Evolutionary conservation across 345 rosid genomes (phyloP), one percentile per base, ranked within the genome.

Genomic region (Populus simonii): DNA sequence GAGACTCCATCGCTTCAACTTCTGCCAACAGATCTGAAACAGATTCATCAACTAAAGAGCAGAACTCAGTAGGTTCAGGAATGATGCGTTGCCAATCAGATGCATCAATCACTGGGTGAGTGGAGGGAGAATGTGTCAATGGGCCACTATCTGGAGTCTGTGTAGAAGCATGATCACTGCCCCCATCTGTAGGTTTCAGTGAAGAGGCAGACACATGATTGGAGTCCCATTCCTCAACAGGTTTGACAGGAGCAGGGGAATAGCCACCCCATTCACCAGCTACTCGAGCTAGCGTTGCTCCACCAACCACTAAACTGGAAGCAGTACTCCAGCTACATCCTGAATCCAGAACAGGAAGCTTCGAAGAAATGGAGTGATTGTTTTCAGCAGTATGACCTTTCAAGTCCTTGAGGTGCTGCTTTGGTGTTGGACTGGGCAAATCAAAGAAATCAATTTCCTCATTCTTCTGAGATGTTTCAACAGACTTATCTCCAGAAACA

Each of bases 1-100:
- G 89, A 70, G 94, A 89, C 81, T 93, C 98, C 98, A 93, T 93
- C 16, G 99, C 99, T 89, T 96, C 99, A 76, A 93, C 97, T 84
- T 93, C 98, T n/a, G 99, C 99, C 87, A 96, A 83, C 66, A 96
- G 91, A 84, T 96, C 99, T 68, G 99, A 96, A 84, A 96, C 98
- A 22, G 99, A 96, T 81, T 96, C 99, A 84, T 93, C 98, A 59
- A 78, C 90, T 67, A 88, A 80, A 59, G 92, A 66, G 71, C 78
- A 75, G 74, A 85, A 91, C 61, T 91, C 98, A 59, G 85, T 85
- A 1, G 92, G 89, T 75, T 88, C 97, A 38, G 94, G 76, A 70
- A 89, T 85, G 38, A 90, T 87, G 73, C 92, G 81, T 82, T 88
- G 93, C 98, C 99, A 95, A 81, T 79, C 79, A 78, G 89, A 80